phyloP scores from a whole-genome alignment of 1,139 yeast species.

The Saccharomyces hybrid region DNA sequence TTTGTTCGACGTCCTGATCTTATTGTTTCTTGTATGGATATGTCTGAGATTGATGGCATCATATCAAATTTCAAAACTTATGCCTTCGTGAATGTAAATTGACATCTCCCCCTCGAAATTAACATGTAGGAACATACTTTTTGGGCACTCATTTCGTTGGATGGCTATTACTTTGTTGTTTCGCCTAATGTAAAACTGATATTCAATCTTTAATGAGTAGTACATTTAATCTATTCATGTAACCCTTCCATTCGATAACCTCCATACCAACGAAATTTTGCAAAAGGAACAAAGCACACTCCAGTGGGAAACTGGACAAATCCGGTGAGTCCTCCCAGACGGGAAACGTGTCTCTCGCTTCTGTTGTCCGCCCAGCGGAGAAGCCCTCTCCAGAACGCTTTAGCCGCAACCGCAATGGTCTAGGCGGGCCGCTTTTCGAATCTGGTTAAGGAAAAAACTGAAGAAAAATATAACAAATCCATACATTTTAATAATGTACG shows the following conservation, averaged over 20 bases:
- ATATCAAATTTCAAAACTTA: conserved; percentile 1
- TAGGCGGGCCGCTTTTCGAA: neutral
- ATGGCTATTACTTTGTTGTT: conserved; percentile 13
- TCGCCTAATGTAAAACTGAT: conserved; percentile 4
- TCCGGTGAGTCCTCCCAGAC: neutral
- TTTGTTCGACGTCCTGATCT: neutral
- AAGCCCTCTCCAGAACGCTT: neutral
- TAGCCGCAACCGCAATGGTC: neutral
- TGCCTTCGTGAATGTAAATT: neutral
- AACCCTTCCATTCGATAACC: neutral
- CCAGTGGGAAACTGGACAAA: neutral
- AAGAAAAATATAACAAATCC: neutral
- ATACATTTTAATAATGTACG: neutral
- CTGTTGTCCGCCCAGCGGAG: neutral
- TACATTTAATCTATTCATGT: neutral
- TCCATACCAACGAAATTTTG: neutral
- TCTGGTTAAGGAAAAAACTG: neutral
- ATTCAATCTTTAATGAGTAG: conserved; percentile 3
- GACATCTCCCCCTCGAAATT: neutral
- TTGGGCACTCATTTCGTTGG: conserved; percentile 32
- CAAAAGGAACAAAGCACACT: neutral
- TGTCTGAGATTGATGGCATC: neutral
- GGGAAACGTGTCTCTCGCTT: neutral
- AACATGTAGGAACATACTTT: conserved; percentile 21
- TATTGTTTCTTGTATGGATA: neutral